Evolutionary conservation across 176 grass and related monocot genomes (phyloP), one percentile per base, ranked within the genome.

Genomic region (Thinopyrum elongatum): DNA sequence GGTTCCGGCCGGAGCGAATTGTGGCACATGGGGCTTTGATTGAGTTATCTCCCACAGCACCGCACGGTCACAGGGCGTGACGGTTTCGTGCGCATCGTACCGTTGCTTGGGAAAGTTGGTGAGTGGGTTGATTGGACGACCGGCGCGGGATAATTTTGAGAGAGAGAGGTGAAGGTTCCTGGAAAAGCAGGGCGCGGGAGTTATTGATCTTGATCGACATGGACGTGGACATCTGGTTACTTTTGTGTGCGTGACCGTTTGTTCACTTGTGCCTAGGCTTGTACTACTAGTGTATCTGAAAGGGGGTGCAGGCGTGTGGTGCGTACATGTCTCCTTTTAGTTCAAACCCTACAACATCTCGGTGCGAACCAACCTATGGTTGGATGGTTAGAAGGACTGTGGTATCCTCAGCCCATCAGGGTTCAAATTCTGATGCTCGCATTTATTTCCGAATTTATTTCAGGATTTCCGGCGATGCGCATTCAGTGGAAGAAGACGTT

Each of bases 151-250:
- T 82, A 27, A 59, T 28, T 31, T 19, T 14, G 61, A 80, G 36
- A 51, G 41, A 80, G 62, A 29, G 27, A 21, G 26, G 10, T 34
- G 85, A 91, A 91, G 82, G 61, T 88, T 91, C 89, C 70, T 0
- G 81, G 89, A 88, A 91, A 36, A 83, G 29, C 44, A 31, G 28
- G 73, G 38, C 63, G 53, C 78, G 8, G 78, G 38, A 72, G 55
- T 58, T 58, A 58, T 3, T 57, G 71, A 82, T 71, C 28, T 69
- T 69, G 60, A 74, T 33, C 49, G 65, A 38, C 23, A 21, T 62
- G 26, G 27, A 49, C 16, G 19, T 8, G 27, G 4, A 25, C 25
- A 1, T 59, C 59, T 59, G 34, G n/a, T 86, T 79, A 15, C 34
- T 46, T 65, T 31, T 11, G 21, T 80, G 10, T 46, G 44, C 78